Conservation (phyloP, 2,329 filamentous ascomycete genomes). For the Aphanoascus verrucosus region DNA sequence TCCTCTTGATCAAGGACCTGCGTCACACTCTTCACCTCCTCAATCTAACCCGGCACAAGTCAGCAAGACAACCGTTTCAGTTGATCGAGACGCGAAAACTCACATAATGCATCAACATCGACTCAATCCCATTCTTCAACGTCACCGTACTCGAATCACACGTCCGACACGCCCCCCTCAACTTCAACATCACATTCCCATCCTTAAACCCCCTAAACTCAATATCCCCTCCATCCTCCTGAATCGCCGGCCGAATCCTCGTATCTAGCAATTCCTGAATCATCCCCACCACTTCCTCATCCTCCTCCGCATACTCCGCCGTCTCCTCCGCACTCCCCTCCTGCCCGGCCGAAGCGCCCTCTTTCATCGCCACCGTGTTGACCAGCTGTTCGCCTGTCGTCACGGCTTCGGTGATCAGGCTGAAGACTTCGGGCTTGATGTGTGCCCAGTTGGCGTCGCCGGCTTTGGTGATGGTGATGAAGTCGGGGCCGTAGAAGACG, state of each 20-base stretch:
- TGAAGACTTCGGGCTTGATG: constrained; percentile 89
- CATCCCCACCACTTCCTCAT: constrained; percentile 92
- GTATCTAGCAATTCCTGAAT: constrained; percentile 97
- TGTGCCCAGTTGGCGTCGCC: constrained; percentile 84
- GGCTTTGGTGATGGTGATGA: constrained; percentile 93
- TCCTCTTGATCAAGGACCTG: constrained; percentile 89
- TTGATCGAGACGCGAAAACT: constrained; percentile 32
- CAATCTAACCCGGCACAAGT: constrained; percentile 51
- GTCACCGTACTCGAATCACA: constrained; percentile 97
- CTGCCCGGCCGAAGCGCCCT: constrained; percentile 37
- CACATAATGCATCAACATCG: constrained; percentile 94
- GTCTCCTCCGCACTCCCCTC: constrained; percentile 48
- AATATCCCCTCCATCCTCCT: constrained; percentile 96
- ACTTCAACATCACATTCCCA: constrained; percentile 73
- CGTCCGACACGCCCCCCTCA: constrained; percentile 85
- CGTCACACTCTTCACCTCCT: constrained; percentile 85
- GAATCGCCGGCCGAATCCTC: constrained; percentile 84
- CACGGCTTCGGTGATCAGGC: constrained; percentile 84
- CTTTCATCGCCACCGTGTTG: constrained; percentile 50
- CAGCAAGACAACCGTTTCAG: neutral
- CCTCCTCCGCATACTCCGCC: constrained; percentile 75
- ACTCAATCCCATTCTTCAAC: constrained; percentile 93
- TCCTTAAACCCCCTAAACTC: constrained; percentile 84
- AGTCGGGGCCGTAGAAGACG: constrained; percentile 88
- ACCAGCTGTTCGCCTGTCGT: constrained; percentile 76